phyloP scores from a whole-genome alignment of 192 early-diverging fungal species.

The Entomortierella beljakovae region DNA sequence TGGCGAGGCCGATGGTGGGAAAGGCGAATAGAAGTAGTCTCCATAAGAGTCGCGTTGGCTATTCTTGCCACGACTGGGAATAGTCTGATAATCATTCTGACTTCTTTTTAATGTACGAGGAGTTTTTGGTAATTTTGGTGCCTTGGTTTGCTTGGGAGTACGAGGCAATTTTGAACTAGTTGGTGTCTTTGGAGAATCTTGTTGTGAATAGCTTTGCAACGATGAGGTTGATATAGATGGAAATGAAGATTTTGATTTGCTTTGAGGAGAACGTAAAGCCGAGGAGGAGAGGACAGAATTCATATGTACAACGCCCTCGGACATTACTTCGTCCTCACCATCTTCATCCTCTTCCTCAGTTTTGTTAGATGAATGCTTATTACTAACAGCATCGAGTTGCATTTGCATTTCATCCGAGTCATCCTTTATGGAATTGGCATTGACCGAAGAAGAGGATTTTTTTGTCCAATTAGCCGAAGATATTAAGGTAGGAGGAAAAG shows the following conservation, averaged over 20 bases:
- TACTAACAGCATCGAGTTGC: no score
- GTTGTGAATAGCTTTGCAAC: slow-evolving; percentile 1
- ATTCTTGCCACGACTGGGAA: slow-evolving; percentile 21
- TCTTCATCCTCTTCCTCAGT: slow-evolving; percentile 34
- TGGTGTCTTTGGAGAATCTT: slow-evolving; percentile 36
- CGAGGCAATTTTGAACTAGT: slow-evolving; percentile 28
- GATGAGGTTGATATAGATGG: slow-evolving; percentile 28
- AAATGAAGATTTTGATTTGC: slow-evolving; percentile 10
- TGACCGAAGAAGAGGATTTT: background rate
- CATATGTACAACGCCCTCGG: slow-evolving; percentile 47
- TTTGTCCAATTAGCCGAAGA: background rate
- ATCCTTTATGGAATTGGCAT: background rate
- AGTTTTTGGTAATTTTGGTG: slow-evolving; percentile 19
- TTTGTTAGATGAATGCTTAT: no score
- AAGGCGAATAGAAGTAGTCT: slow-evolving; percentile 43
- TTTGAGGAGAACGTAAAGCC: slow-evolving; percentile 13
- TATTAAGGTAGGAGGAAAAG: background rate
- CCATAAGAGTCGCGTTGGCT: slow-evolving; percentile 12
- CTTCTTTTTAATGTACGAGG: slow-evolving; percentile 31
- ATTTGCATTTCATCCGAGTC: background rate
- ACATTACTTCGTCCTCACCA: slow-evolving; percentile 53
- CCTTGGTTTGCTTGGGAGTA: slow-evolving; percentile 36
- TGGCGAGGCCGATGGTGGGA: slow-evolving; percentile 29
- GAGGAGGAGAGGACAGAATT: slow-evolving; percentile 14
- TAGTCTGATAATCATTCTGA: slow-evolving; percentile 22